Conservation (phyloP, 2,329 filamentous ascomycete species). For the Thyridium curvatum region DNA sequence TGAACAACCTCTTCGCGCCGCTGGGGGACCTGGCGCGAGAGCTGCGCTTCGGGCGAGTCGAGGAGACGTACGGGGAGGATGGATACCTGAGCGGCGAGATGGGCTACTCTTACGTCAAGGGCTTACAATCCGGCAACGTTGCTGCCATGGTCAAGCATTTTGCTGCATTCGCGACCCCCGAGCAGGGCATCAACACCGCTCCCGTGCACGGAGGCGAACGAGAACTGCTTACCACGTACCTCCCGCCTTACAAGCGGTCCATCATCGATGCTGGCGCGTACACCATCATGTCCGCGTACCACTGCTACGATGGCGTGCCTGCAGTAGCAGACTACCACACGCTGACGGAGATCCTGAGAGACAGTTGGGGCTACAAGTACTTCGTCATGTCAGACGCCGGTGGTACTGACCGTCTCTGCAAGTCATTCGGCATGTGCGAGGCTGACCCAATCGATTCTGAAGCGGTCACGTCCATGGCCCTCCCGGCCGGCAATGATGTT, state of each 20-base stretch:
- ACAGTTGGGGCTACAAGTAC: constrained; percentile 69
- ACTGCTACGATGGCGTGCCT: constrained; percentile 68
- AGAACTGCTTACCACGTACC: constrained; percentile 47
- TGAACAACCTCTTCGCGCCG: constrained; percentile 69
- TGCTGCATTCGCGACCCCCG: constrained; percentile 60
- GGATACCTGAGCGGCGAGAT: constrained; percentile 61
- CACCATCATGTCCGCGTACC: constrained; percentile 69
- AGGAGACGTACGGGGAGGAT: constrained; percentile 69
- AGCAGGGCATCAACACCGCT: constrained; percentile 67
- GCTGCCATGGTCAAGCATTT: constrained; percentile 73
- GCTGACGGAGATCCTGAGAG: constrained; percentile 61
- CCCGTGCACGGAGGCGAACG: constrained; percentile 47
- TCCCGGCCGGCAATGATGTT: constrained; percentile 64
- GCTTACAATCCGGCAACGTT: constrained; percentile 59
- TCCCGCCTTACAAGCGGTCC: constrained; percentile 59
- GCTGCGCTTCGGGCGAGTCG: constrained; percentile 64
- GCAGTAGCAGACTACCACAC: constrained; percentile 59
- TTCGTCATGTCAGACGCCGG: constrained; percentile 60
- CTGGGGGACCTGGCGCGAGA: constrained; percentile 66
- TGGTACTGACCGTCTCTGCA: constrained; percentile 62
- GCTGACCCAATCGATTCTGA: constrained; percentile 56
- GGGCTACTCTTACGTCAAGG: constrained; percentile 48
- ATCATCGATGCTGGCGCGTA: constrained; percentile 65
- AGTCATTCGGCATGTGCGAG: constrained; percentile 57
- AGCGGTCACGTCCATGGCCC: constrained; percentile 50